Evolutionary conservation across 495 filamentous ascomycete species (phyloP), one percentile per base, ranked within the genome.

Genomic region (Cercophora sp.): DNA sequence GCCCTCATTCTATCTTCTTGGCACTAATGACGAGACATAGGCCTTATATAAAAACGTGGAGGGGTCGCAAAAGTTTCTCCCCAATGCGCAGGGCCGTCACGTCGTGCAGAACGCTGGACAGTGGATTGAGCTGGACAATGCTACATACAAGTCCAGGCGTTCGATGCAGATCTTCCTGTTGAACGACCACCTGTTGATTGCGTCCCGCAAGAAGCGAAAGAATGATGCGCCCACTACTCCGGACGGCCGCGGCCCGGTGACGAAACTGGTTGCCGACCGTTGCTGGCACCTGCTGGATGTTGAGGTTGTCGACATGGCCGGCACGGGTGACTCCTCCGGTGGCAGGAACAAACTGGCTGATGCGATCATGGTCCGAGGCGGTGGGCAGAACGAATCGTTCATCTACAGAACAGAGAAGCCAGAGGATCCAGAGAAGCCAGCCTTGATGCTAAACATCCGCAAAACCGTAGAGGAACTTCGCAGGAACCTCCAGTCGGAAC

Each of bases 101-200:
- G 87, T 99, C 35, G 80, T 97, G 6, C 77, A 91, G 54, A 90
- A 97, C 66, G 92, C 89, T 20, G 83, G 86, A 2, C 79, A 86
- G 45, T 99, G 93, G 93, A 85, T 96, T 31, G 91, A 99, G 73
- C 74, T 99, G 46, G 94, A 99, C 68, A 91, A 91, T 40, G 93
- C 93, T 13, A 99, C 93, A 0, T 97, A 93, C 85, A 96, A 94
- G 69, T 81, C 91, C 0, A 73, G 87, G 44, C 77, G 91, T 15
- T 79, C 89, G 13, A 88, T 96, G 60, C 88, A 93, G 61, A 81
- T 97, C 26, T 86, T 96, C 35, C 71, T 99, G 45, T 78, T 99
- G 4, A 99, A 99, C 63, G 93, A 99, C 61, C 91, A 99, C 63
- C 71, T 99, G 5, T 75, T 99, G 18, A 76, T 99, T 32, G 93